phyloP scores from a whole-genome alignment of 176 grass and related monocot species.

The Rhipidocladum racemiflorum region DNA sequence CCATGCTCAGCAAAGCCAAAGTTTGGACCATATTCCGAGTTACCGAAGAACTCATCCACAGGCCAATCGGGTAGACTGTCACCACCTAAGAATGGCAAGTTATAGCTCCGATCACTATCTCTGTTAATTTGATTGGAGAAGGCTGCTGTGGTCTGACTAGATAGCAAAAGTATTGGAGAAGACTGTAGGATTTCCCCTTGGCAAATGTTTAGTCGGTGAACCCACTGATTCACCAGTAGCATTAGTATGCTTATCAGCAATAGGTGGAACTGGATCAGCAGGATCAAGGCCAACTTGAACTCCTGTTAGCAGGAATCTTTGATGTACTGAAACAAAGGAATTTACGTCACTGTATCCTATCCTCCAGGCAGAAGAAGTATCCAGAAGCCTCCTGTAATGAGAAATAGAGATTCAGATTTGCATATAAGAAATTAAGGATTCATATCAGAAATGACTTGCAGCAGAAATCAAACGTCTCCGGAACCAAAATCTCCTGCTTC shows the following conservation, averaged over 20 bases:
- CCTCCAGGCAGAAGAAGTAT: conserved; percentile 97
- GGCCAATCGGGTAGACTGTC: conserved; percentile 51
- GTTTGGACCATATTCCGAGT: conserved; percentile 49
- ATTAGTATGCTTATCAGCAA: conserved; percentile 28
- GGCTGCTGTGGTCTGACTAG: conserved; percentile 19
- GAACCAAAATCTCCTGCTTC: too few species aligned
- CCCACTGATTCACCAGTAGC: background rate
- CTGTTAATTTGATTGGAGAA: conserved; percentile 50
- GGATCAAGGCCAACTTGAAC: conserved; percentile 75
- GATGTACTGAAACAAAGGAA: conserved; percentile 66
- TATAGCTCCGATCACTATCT: too few species aligned
- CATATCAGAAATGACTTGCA: conserved; percentile 21
- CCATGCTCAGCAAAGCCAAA: conserved; percentile 53
- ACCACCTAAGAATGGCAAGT: conserved; percentile 42
- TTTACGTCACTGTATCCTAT: conserved; percentile 82
- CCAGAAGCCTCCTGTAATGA: conserved; percentile 72
- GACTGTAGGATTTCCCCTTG: conserved; percentile 15
- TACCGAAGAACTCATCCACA: conserved; percentile 57
- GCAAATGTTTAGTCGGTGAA: conserved; percentile 30
- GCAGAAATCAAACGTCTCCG: too few species aligned
- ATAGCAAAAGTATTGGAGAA: conserved; percentile 24
- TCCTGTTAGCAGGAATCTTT: conserved; percentile 83
- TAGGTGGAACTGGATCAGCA: too few species aligned
- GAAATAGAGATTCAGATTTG: conserved; percentile 1
- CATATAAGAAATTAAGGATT: background rate